Conservation (phyloP, 352 stramenopile species). For the Phytophthora kernoviae region DNA sequence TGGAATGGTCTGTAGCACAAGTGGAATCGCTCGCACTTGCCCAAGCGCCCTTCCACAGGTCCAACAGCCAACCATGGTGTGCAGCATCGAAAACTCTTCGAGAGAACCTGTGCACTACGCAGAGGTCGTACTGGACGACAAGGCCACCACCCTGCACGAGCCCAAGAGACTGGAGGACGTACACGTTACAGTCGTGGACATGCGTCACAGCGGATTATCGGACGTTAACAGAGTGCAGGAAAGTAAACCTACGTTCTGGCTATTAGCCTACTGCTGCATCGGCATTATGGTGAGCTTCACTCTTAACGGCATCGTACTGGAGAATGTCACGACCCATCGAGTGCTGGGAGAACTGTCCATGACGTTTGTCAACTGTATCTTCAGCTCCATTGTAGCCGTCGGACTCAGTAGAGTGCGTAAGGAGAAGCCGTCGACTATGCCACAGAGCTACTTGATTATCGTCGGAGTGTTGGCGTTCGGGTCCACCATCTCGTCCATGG, state of each 20-base stretch:
- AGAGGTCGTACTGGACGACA: constrained; percentile 60
- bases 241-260: constrained; percentile 40
- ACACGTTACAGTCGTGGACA: constrained; percentile 39
- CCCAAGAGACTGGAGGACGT: constrained; percentile 37
- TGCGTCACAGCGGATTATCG: constrained; percentile 25
- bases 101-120: constrained; percentile 51
- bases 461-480: constrained; percentile 76
- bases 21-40: constrained; percentile 27
- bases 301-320: constrained; percentile 78
- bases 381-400: constrained; percentile 73
- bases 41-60: constrained; percentile 2
- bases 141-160: constrained; percentile 24
- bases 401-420: constrained; percentile 61
- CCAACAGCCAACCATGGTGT: constrained; percentile 37
- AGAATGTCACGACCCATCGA: constrained; percentile 87
- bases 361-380: constrained; percentile 83
- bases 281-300: constrained; percentile 88
- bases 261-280: constrained; percentile 78
- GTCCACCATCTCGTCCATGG: constrained; percentile 85
- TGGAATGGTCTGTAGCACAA: too few species aligned
- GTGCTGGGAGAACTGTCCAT: constrained; percentile 83
- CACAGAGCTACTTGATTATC: constrained; percentile 63
- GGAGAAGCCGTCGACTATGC: constrained; percentile 77
- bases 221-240: constrained; percentile 11
- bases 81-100: constrained; percentile 42